Conservation (phyloP, 2,329 filamentous ascomycete genomes). For the Penicillium nordicum region DNA sequence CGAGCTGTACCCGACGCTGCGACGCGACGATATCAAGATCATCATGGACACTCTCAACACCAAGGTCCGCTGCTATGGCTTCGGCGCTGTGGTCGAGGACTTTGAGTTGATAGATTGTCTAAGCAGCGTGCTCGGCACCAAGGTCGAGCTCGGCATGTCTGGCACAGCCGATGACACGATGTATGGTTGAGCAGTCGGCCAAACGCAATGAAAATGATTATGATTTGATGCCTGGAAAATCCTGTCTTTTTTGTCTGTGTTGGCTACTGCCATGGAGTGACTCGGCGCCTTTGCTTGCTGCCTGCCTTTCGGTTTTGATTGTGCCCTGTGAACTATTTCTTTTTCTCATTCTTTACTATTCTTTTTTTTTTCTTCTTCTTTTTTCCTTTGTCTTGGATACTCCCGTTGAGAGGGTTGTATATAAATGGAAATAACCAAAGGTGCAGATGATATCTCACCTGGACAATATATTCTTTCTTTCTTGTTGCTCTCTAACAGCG, state of each 20-base stretch:
- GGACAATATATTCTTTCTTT: not conserved
- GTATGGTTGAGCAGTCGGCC: constrained; percentile 26
- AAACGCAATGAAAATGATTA: constrained; percentile 6
- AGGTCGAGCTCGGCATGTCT: constrained; percentile 29
- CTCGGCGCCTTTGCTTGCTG: not conserved
- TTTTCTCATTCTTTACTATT: not conserved
- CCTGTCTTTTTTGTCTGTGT: not conserved
- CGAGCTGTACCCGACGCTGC: constrained; percentile 64
- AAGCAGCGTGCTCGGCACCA: constrained; percentile 59
- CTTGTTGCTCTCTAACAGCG: not conserved
- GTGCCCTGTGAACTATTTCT: not conserved
- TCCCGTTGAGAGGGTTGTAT: not conserved
- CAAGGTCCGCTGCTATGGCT: constrained; percentile 90
- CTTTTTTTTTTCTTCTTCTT: not conserved
- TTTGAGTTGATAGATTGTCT: constrained; percentile 69
- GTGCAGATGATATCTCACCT: not conserved
- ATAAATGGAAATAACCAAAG: not conserved
- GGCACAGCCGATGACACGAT: constrained; percentile 32
- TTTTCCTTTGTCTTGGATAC: not conserved
- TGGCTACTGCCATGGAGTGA: constrained; percentile 1
- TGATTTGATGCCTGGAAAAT: constrained; percentile 6
- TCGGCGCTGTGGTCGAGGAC: constrained; percentile 67
- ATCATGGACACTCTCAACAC: constrained; percentile 70
- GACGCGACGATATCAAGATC: constrained; percentile 63
- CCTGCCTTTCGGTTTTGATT: not conserved